Base-by-base conservation (phyloP, 805 yeast genomes). In the Ogataea sp. region DNA sequence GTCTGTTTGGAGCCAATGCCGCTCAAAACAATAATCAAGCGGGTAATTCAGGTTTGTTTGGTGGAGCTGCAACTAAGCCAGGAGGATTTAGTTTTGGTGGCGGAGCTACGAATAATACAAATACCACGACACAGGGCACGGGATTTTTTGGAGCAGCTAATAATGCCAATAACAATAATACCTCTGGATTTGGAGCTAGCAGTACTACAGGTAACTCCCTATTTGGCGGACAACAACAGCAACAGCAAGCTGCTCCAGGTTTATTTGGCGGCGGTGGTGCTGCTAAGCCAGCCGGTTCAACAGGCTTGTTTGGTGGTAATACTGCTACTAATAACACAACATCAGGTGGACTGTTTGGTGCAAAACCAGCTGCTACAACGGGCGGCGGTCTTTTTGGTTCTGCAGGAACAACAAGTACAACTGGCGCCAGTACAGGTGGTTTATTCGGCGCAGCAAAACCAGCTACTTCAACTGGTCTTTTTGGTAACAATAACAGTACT, bases 391-490 rank as follows among this genome's bases (percentile, higher is more conserved):
- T 40, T 11, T 37, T 48, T 7, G 42, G 41, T 17, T 8, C n/a
- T n/a, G n/a, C 8, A 15, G 20, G 6, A 30, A 30, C 21, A 30
- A 9, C 20, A 18, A 18, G n/a, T n/a, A n/a, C 48, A 11, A 57
- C 59, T 20, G 64, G n/a, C n/a, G n/a, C n/a, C n/a, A n/a, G n/a
- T 14, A 16, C 25, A 1, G 65, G 67, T n/a, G 71, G 72, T 2
- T 41, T 67, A 29, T 69, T 70, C 48, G 73, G 72, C 18, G 42
- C 40, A 20, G 24, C 42, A 24, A 41, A 46, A 3, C 40, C 50
- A 14, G 34, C 25, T 20, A n/a, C 26, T 21, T 20, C 34, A 15
- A 8, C 26, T 23, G 56, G 58, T 3, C 37, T 52, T 13, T 56
- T 57, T 42, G 58, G 61, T 17, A 20, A 20, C 24, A 29, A n/a